Evolutionary conservation across 1,284 basidiomycete species (phyloP).

Genomic region (Rhodotorula sp.): DNA sequence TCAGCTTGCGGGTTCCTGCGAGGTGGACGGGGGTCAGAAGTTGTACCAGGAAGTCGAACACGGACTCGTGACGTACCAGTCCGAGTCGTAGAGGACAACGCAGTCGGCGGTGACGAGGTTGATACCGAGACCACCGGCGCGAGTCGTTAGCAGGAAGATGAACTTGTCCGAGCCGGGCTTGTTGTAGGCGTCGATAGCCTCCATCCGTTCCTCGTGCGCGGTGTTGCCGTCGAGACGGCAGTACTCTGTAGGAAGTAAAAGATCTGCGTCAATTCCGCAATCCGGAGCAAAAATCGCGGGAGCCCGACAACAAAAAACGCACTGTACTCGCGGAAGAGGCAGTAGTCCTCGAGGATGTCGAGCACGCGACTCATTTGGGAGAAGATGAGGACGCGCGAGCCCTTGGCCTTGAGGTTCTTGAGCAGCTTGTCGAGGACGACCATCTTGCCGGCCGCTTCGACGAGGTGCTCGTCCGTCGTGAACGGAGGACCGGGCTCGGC

Average conservation of each 20-base stretch:
- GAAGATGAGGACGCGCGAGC: conserved; percentile 93
- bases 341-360: conserved; percentile 97
- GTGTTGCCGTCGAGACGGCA: conserved; percentile 96
- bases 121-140: conserved; percentile 97
- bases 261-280: background rate
- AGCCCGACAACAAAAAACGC: conserved; percentile 47
- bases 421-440: conserved; percentile 93
- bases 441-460: conserved; percentile 97
- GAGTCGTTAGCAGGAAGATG: conserved; percentile 93
- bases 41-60: conserved; percentile 3
- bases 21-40: background rate
- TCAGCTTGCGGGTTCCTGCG: conserved; percentile 95
- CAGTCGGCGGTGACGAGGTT: conserved; percentile 94
- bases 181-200: conserved; percentile 97
- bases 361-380: conserved; percentile 95
- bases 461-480: conserved; percentile 95
- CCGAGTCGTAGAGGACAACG: conserved; percentile 95
- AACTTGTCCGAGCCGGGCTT: conserved; percentile 92
- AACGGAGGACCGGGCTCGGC: conserved; percentile 97
- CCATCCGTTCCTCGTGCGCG: conserved; percentile 92
- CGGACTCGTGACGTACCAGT: conserved; percentile 60
- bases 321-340: conserved; percentile 87
- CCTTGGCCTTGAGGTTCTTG: conserved; percentile 82
- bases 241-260: conserved; percentile 64
- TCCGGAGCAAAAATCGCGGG: background rate